phyloP scores from a whole-genome alignment of 192 early-diverging fungal genomes.

The Backusella westeae region DNA sequence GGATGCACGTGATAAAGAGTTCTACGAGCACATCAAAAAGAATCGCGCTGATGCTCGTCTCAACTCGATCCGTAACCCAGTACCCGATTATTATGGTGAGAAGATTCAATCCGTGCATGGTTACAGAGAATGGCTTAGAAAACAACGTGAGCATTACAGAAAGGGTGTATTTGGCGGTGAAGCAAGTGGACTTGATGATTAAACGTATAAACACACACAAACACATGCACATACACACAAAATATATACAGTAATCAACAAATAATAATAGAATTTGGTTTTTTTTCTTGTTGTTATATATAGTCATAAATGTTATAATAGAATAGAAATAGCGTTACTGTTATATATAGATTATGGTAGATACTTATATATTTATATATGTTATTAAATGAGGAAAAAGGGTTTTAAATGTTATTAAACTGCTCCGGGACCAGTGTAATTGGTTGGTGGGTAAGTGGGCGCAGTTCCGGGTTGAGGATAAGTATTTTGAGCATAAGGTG shows the following conservation, averaged over 20 bases:
- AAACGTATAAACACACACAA: neutral
- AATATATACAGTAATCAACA: neutral
- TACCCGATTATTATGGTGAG: constrained; percentile 93
- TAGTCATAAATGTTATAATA: neutral
- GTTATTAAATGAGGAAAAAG: neutral
- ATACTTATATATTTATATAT: neutral
- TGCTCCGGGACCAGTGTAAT: neutral
- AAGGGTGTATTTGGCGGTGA: constrained; percentile 69
- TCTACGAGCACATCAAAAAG: constrained; percentile 59
- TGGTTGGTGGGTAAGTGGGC: constrained; percentile 4
- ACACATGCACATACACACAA: neutral
- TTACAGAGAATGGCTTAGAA: constrained; percentile 86
- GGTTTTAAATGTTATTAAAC: constrained; percentile 1
- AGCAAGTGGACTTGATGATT: constrained; percentile 26
- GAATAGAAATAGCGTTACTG: neutral
- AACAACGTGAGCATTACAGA: constrained; percentile 76
- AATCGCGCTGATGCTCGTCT: constrained; percentile 67
- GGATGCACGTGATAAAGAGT: constrained; percentile 56
- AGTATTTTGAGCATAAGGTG: neutral
- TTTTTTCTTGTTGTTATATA: neutral
- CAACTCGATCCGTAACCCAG: constrained; percentile 69
- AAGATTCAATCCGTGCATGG: constrained; percentile 81
- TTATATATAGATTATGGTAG: neutral
- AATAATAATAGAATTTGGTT: neutral
- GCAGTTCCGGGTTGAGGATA: neutral